A percentile compares a stretch with the other conserved stretches of the same genome.
These are phyloP conservation scores for Claviceps sp. DNA, from an alignment of 2,329 filamentous ascomycete genomes.

Conservation along the genomic window DNA sequence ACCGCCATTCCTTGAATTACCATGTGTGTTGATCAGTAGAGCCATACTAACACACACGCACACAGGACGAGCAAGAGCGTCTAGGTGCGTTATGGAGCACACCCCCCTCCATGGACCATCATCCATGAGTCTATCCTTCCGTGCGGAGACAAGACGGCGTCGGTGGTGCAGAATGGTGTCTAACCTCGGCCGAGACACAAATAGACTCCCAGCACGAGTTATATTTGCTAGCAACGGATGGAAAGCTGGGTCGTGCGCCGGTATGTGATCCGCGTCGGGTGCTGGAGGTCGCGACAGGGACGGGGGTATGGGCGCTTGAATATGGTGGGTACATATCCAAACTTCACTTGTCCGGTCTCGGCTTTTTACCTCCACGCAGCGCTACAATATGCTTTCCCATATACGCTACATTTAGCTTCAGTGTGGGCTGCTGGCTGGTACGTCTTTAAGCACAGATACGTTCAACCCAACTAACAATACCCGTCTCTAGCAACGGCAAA, in stretches of 20 bases:
- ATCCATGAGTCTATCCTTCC: too few species aligned
- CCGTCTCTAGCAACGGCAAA: conserved; percentile 22
- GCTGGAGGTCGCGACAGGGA: conserved; percentile 38
- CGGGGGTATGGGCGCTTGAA: conserved; percentile 38
- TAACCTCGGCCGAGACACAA: background rate
- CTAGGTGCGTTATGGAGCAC: conserved; percentile 6
- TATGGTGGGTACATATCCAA: conserved; percentile 19
- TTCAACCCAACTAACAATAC: background rate
- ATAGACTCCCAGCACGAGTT: conserved; percentile 24
- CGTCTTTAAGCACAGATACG: background rate
- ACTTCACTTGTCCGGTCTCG: too few species aligned
- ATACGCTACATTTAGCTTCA: background rate
- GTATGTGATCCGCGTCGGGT: conserved; percentile 25
- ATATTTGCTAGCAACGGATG: conserved; percentile 24
- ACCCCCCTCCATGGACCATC: too few species aligned
- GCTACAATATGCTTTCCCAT: too few species aligned
- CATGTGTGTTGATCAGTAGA: too few species aligned
- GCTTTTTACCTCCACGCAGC: too few species aligned
- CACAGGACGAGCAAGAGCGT: conserved; percentile 12
- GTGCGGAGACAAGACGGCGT: too few species aligned
- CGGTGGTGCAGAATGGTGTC: too few species aligned
- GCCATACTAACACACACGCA: background rate
- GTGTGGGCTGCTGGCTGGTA: background rate
- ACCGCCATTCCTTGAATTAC: too few species aligned
- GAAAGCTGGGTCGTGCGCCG: conserved; percentile 31